These are phyloP conservation scores for Suillus decipiens DNA, from an alignment of 768 basidiomycete genomes.

Conservation along the genomic window DNA sequence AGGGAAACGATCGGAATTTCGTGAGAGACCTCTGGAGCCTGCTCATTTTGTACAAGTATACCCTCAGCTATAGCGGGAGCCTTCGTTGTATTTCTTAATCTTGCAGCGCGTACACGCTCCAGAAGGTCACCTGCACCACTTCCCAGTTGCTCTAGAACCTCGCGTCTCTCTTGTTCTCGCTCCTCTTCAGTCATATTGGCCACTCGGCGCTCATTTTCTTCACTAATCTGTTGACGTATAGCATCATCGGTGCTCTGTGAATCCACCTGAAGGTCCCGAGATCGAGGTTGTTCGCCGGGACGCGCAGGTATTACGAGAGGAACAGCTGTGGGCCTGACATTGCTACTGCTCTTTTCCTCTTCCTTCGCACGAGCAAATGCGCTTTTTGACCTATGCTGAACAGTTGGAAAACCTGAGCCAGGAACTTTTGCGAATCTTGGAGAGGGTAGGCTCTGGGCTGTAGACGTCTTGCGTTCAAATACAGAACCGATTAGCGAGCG, in stretches of 20 bases:
- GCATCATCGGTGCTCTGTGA: conserved; percentile 30
- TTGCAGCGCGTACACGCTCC: conserved; percentile 50
- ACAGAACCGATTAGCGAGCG: conserved; percentile 45
- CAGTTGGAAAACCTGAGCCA: conserved; percentile 49
- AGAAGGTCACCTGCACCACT: conserved; percentile 63
- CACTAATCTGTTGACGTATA: conserved; percentile 60
- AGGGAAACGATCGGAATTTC: neutral
- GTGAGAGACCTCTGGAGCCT: conserved; percentile 15
- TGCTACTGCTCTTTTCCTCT: conserved; percentile 24
- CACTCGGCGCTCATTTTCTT: conserved; percentile 65
- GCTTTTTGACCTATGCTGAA: conserved; percentile 64
- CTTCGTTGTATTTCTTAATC: conserved; percentile 13
- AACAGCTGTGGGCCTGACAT: conserved; percentile 12
- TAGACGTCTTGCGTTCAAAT: conserved; percentile 40
- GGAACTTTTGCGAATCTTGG: conserved; percentile 20
- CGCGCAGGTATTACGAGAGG: conserved; percentile 27
- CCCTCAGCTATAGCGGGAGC: neutral
- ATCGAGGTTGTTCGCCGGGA: neutral
- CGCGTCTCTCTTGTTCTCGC: conserved; percentile 59
- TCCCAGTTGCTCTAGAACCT: conserved; percentile 76
- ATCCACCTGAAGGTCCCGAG: neutral
- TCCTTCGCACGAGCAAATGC: conserved; percentile 57
- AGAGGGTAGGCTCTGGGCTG: conserved; percentile 26
- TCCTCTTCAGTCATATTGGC: conserved; percentile 73
- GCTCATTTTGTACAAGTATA: neutral